These are phyloP conservation scores for Pythium biforme DNA, from an alignment of 352 stramenopile species.

Conservation along the genomic window DNA sequence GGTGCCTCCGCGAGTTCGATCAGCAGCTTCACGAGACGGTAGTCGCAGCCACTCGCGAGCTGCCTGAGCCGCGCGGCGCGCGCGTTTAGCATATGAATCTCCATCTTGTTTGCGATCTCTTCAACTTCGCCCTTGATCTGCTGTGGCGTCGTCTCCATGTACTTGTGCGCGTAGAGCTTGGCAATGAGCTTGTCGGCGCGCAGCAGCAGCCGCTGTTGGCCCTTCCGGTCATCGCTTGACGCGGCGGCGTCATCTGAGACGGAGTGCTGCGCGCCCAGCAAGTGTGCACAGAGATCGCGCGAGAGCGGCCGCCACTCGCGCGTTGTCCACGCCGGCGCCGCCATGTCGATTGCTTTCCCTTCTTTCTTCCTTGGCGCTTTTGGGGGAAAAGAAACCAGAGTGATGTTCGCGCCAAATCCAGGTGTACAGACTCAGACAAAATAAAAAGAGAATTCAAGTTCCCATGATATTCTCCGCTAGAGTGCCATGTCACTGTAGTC, in stretches of 20 bases:
- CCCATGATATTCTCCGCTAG: neutral
- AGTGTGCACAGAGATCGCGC: constrained; percentile 40
- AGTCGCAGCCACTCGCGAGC: constrained; percentile 39
- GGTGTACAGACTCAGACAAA: constrained; percentile 8
- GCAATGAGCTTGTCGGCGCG: constrained; percentile 48
- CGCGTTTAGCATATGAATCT: constrained; percentile 51
- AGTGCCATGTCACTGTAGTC: constrained; percentile 9
- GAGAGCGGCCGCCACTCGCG: constrained; percentile 58
- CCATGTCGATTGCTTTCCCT: constrained; percentile 12
- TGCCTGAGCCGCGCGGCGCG: constrained; percentile 35
- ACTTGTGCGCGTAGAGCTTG: constrained; percentile 47
- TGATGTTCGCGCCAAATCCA: constrained; percentile 13
- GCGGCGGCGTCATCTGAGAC: neutral
- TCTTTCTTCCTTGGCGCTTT: no score
- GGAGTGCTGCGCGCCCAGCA: constrained; percentile 5
- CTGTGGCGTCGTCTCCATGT: constrained; percentile 48
- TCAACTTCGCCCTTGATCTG: constrained; percentile 43
- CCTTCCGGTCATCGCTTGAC: neutral
- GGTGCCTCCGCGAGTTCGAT: constrained; percentile 54
- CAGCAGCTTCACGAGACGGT: constrained; percentile 56
- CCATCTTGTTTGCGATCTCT: constrained; percentile 49
- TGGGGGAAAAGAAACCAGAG: constrained; percentile 1
- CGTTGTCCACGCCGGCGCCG: constrained; percentile 46
- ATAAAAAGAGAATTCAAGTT: neutral
- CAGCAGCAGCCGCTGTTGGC: constrained; percentile 33